These are phyloP conservation scores for Sicyos baderoa DNA, from an alignment of 306 rosid genomes.

Conservation along the genomic window DNA sequence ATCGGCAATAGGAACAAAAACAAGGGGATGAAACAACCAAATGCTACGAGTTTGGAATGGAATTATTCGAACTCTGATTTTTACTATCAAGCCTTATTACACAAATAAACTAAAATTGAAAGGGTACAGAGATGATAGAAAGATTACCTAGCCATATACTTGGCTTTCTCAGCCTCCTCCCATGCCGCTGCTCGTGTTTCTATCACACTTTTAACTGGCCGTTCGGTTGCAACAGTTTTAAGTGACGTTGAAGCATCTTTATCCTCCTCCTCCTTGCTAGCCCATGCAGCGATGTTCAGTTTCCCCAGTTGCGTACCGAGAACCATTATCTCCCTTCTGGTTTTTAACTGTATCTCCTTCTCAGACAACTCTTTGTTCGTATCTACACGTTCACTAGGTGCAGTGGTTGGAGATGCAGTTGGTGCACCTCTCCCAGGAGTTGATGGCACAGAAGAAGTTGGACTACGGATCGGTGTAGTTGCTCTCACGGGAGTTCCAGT, in stretches of 20 bases:
- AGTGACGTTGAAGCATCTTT: conserved; percentile 74
- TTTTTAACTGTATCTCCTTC: conserved; percentile 84
- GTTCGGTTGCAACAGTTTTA: conserved; percentile 40
- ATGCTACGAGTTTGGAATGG: not conserved
- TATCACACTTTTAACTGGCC: conserved; percentile 34
- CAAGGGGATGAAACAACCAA: not conserved
- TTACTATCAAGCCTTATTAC: too few relatives aligned
- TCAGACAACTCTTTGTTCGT: conserved; percentile 54
- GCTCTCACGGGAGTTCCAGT: conserved; percentile 94
- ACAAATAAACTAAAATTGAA: too few relatives aligned
- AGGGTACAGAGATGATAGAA: not conserved
- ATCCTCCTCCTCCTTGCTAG: conserved; percentile 89
- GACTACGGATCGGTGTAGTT: conserved; percentile 86
- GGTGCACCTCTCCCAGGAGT: conserved; percentile 61
- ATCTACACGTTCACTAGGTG: conserved; percentile 28
- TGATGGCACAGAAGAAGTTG: conserved; percentile 69
- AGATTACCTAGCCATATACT: conserved; percentile 73
- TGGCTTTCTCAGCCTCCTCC: conserved; percentile 96
- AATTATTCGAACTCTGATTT: too few relatives aligned
- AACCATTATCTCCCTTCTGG: conserved; percentile 83
- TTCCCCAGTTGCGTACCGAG: conserved; percentile 92
- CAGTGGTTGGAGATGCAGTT: conserved; percentile 27
- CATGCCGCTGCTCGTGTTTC: conserved; percentile 88
- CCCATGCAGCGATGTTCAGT: conserved; percentile 96
- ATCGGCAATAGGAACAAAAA: not conserved